Evolutionary conservation across 2,329 filamentous ascomycete species (phyloP), one percentile per base, ranked within the genome.

Genomic region (Fusarium mexicanum): DNA sequence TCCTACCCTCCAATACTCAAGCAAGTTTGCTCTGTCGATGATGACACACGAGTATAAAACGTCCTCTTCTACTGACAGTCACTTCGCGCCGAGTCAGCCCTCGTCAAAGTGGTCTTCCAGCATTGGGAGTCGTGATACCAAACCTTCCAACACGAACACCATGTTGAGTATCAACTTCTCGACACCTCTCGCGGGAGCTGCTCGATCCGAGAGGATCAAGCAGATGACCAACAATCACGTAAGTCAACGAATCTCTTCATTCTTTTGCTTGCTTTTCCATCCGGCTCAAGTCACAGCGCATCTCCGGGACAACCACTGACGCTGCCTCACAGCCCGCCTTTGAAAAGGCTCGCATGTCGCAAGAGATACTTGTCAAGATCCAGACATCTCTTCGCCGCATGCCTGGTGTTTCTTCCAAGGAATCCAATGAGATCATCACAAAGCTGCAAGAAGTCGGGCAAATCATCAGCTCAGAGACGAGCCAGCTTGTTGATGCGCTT

Each of bases 81-180:
- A 61, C 61, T 64, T 69, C 35, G 55, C 58, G 8, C 55, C 61
- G 35, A 64, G 54, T 40, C 64, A 73, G 44, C 50, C 59, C 51
- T 37, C 43, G 46, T 73, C 72, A 40, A 66, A 41, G 69, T 75
- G 72, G 72, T 75, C 72, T 24, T 73, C 72, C 16, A 72, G 72
- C 65, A 73, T 43, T 8, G 69, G 51, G 43, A 72, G 72, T 7
- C 64, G 58, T 48, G 53, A 60, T 43, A 75, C 58, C 37, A 75
- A 75, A 44, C 50, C 61, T 37, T 57, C 54, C n/a, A 62, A 57
- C 31, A 78, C 65, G 37, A 62, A 54, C 37, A 78, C 66, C 33
- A 83, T 83, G 82, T 69, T 84, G 47, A 81, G 81, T 18, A 80
- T 84, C 61, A 81, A 84, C 76, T 84, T 84, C 59, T 80, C 80